Evolutionary conservation across 441 rosid genomes (phyloP), one percentile per base, ranked within the genome.

Genomic region (Iberis amara): DNA sequence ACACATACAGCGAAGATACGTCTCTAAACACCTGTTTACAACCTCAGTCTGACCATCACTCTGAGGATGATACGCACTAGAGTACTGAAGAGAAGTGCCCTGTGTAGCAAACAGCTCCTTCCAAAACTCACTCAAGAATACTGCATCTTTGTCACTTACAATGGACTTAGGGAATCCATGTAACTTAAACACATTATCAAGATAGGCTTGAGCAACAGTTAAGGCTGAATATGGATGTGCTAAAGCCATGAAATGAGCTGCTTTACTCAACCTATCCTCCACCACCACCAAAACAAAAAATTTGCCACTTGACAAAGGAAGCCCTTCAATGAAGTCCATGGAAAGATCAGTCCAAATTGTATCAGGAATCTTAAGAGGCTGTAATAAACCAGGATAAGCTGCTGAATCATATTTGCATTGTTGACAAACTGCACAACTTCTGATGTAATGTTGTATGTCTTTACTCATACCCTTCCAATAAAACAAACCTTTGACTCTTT

Each of bases 81-180:
- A 39, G 0, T 3, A 11, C 0, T 39, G 3, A 0, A 53, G 9
- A 0, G 7, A 0, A 0, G 11, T 18, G 0, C 56, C 56, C 0
- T 36, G 11, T 0, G 23, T 0, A 0, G 8, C 1, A 0, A 37
- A 37, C 0, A 52, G 0, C 0, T 52, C 45, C 0, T 0, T 0
- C 45, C 35, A 52, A 1, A 52, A 52, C 0, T 27, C 14, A 1
- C 46, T 24, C 0, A 52, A 0, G 0, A 41, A 55, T 0, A 42
- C 15, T 0, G 4, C 0, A 4, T 55, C 40, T 0, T 48, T 1
- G 0, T 54, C 30, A 14, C 40, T 42, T 0, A 41, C 49, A 0
- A 41, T 55, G 0, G 39, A 41, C 0, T 1, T 0, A 0, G 49
- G 59, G 0, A n/a, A 3, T 0, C 48, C 49, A 18, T 53, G 58